Conservation (phyloP, 495 filamentous ascomycete species). For the Penicillium samsonianum region DNA sequence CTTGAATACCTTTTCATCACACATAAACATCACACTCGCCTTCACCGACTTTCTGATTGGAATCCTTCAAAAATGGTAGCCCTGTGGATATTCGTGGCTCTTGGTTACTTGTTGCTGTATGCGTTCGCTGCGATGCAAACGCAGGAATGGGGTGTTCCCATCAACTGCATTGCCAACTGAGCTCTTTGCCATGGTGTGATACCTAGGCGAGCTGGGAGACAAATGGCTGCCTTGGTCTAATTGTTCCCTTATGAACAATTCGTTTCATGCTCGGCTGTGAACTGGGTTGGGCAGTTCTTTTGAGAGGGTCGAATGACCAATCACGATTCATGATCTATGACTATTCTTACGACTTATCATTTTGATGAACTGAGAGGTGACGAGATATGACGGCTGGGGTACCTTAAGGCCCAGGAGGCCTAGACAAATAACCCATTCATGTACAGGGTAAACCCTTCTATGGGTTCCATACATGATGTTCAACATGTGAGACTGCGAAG, state of each 20-base stretch:
- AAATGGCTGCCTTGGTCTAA: too few relatives aligned
- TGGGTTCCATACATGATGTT: background rate
- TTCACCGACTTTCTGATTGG: conserved; percentile 12
- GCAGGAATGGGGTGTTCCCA: conserved; percentile 14
- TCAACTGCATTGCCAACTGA: conserved; percentile 27
- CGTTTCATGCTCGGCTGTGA: background rate
- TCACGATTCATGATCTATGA: background rate
- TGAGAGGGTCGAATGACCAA: background rate
- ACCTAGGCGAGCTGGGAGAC: background rate
- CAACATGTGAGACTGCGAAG: background rate
- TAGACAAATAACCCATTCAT: background rate
- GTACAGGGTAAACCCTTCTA: background rate
- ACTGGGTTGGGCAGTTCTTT: background rate
- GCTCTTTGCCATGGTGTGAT: background rate
- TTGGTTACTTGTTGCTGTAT: conserved; percentile 45
- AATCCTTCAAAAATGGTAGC: conserved; percentile 29
- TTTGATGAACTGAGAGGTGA: background rate
- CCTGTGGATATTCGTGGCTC: conserved; percentile 42
- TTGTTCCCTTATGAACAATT: background rate
- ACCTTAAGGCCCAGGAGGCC: background rate
- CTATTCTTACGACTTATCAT: background rate
- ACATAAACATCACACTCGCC: background rate
- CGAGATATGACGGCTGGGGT: background rate
- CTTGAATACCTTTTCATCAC: background rate
- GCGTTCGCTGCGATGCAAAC: conserved; percentile 39